A percentile compares a stretch with the other conserved stretches of the same genome.
Evolutionary conservation across 768 basidiomycete genomes (phyloP).

Genomic region (Russula brevipes): DNA sequence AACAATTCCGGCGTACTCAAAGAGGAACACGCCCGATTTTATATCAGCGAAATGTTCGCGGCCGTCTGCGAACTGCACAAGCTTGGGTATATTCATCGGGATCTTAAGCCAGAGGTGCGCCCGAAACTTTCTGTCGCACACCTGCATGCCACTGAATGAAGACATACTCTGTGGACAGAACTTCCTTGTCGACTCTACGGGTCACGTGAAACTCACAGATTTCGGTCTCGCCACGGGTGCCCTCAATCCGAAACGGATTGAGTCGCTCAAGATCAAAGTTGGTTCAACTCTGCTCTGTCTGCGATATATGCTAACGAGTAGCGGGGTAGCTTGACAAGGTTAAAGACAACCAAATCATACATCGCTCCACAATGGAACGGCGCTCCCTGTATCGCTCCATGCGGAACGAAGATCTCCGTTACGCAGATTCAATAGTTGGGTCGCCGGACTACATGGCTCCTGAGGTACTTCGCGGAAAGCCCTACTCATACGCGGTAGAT

Average conservation of each 20-base stretch:
- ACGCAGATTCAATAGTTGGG: slow-evolving; percentile 96
- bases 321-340: slow-evolving; percentile 81
- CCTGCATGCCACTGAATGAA: background rate
- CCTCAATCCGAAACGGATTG: slow-evolving; percentile 89
- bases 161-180: slow-evolving; percentile 48
- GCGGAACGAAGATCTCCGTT: slow-evolving; percentile 83
- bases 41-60: slow-evolving; percentile 97
- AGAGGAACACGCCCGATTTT: slow-evolving; percentile 94
- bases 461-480: slow-evolving; percentile 88
- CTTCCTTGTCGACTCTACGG: slow-evolving; percentile 91
- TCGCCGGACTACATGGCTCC: slow-evolving; percentile 99
- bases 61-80: slow-evolving; percentile 93
- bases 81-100: slow-evolving; percentile 96
- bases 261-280: slow-evolving; percentile 90
- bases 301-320: slow-evolving; percentile 3
- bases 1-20: slow-evolving; percentile 98
- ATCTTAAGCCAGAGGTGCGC: slow-evolving; percentile 91
- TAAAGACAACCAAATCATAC: slow-evolving; percentile 86
- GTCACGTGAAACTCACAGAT: slow-evolving; percentile 96
- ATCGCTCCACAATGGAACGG: slow-evolving; percentile 89
- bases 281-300: slow-evolving; percentile 15
- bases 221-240: slow-evolving; percentile 97
- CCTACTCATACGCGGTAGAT: slow-evolving; percentile 94
- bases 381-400: slow-evolving; percentile 93
- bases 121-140: background rate